Evolutionary conservation across 2,329 filamentous ascomycete genomes (phyloP).

Genomic region (Orbilia ellipsospora): DNA sequence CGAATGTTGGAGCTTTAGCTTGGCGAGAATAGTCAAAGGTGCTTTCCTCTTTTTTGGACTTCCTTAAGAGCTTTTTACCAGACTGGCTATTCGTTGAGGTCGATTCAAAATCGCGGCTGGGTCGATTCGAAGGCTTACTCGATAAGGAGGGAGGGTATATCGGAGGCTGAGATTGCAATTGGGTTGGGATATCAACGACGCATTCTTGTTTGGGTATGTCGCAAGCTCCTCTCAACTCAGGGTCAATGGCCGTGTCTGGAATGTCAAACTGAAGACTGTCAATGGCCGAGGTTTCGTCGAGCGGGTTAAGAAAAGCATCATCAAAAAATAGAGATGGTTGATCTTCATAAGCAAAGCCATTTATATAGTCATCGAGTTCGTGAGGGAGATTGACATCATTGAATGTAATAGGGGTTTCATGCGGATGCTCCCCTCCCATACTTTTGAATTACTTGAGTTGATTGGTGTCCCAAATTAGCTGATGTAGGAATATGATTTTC

Average conservation of each 20-base stretch:
- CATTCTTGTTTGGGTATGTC: not conserved
- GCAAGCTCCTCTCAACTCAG: constrained; percentile 10
- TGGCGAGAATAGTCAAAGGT: constrained; percentile 32
- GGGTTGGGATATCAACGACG: not conserved
- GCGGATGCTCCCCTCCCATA: constrained; percentile 23
- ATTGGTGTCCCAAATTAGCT: no score
- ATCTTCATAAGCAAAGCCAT: constrained; percentile 21
- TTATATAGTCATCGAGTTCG: constrained; percentile 50
- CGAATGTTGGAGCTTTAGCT: constrained; percentile 20
- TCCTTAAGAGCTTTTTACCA: constrained; percentile 25
- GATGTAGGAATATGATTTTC: no score
- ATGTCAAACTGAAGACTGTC: not conserved
- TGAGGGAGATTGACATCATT: constrained; percentile 26
- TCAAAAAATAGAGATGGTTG: constrained; percentile 32
- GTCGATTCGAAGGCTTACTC: not conserved
- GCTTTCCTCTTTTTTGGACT: constrained; percentile 48
- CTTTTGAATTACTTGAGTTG: no score
- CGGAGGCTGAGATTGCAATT: not conserved
- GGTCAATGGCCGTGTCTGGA: constrained; percentile 37
- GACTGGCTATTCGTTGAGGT: not conserved
- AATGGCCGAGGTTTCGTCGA: not conserved
- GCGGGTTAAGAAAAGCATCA: constrained; percentile 17
- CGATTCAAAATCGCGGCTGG: not conserved
- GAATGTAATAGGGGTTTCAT: not conserved
- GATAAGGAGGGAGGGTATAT: not conserved